Base-by-base conservation (phyloP, 306 rosid species). In the Mimosa pudica region DNA sequence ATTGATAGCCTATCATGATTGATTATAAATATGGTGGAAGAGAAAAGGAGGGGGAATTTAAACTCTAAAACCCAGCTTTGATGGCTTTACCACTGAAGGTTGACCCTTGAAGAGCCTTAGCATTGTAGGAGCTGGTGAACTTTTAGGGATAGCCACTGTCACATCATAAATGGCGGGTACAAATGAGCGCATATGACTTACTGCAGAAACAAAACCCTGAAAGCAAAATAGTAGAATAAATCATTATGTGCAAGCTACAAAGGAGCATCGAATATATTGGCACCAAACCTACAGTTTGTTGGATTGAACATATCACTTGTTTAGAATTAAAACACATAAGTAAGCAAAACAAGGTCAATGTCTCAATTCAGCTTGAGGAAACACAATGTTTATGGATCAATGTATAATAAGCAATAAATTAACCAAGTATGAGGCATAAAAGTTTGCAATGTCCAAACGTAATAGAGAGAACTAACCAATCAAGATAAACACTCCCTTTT, bases 101-200 rank as follows among this genome's bases (percentile, higher is more conserved):
- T 87, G 89, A 73, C 97, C 97, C 85, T 83, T 88, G 77, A 94
- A 92, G 83, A 94, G 89, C 88, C 98, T 85, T 70, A 94, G 79
- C 97, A 94, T 85, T 77, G 98, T 94, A 44, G 98, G 98, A 77
- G 97, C 68, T n/a, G 93, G 86, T 32, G 97, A 89, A 84, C 66
- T 84, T 86, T 91, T 92, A n/a, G 98, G 98, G 89, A 94, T 82
- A 67, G 91, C 92, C 33, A 90, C 92, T 0, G 95, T 90, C 32
- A 85, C 55, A 80, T 90, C 95, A 82, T 90, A 90, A 42, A 90
- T 51, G 18, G 91, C 95, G 12, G 95, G 95, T 76, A 82, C 95
- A 89, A 90, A 90, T 62, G 95, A 84, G 46, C 90, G 91, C 91
- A 89, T 88, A 72, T 87, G 81, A 77, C 87, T 82, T 55, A 89